Conservation (phyloP, 2,329 filamentous ascomycete species). For the Cryphonectria radicalis region DNA sequence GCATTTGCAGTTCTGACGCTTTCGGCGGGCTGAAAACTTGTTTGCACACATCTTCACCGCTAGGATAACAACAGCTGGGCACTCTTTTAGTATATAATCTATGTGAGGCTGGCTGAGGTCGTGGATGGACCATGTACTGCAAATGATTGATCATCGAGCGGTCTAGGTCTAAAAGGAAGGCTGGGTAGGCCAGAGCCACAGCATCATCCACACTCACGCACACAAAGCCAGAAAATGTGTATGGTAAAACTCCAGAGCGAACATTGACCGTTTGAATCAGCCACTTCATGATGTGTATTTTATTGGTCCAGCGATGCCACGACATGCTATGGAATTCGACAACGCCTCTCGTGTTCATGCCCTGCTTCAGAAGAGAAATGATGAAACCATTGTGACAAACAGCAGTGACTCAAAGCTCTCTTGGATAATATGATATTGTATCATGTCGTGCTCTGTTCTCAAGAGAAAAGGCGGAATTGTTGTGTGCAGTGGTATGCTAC, state of each 20-base stretch:
- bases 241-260: background rate
- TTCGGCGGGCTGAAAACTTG: background rate
- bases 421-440: background rate
- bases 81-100: background rate
- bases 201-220: background rate
- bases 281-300: background rate
- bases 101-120: background rate
- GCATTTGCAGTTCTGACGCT: background rate
- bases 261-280: background rate
- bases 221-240: background rate
- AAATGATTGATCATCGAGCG: background rate
- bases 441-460: background rate
- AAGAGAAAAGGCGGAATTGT: background rate
- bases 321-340: background rate
- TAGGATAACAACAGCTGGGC: background rate
- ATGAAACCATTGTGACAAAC: background rate
- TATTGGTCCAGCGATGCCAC: background rate
- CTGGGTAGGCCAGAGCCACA: background rate
- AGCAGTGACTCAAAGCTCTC: background rate
- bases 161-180: background rate
- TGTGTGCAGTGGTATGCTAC: background rate
- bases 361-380: background rate
- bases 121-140: background rate
- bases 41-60: background rate
- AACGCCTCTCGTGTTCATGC: background rate